Conservation (phyloP, 768 basidiomycete genomes). For the Xanthoconium purpureum region DNA sequence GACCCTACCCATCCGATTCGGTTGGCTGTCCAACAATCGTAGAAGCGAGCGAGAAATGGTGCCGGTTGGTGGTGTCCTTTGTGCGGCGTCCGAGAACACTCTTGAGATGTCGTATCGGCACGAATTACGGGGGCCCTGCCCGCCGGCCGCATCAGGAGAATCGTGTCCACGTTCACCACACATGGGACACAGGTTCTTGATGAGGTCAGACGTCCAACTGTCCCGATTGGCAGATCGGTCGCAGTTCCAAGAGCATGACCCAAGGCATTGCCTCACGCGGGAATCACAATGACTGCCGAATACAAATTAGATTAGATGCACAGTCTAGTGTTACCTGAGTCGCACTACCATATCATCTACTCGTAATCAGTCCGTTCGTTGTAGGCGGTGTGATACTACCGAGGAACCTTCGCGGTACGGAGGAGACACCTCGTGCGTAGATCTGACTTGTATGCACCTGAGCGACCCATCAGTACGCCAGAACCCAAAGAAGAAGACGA, state of each 20-base stretch:
- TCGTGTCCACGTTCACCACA: no score
- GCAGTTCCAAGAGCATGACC: neutral
- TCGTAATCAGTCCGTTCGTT: slow-evolving; percentile 7
- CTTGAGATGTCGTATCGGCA: no score
- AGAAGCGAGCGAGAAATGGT: no score
- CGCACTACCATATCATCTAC: slow-evolving; percentile 9
- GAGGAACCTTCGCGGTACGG: slow-evolving; percentile 61
- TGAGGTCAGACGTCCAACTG: no score
- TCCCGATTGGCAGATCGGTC: neutral
- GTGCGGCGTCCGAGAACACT: no score
- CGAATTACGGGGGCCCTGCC: neutral
- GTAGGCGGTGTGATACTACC: slow-evolving; percentile 14
- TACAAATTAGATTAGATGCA: slow-evolving; percentile 13
- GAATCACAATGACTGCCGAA: neutral
- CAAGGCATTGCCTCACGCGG: neutral
- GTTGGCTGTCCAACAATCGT: no score
- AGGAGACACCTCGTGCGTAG: slow-evolving; percentile 90
- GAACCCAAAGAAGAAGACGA: neutral
- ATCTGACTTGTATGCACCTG: slow-evolving; percentile 80
- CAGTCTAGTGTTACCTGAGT: neutral
- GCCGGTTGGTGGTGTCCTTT: no score
- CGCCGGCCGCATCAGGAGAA: no score
- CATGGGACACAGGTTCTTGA: no score
- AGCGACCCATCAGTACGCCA: neutral
- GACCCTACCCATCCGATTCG: neutral